Evolutionary conservation across 2,329 filamentous ascomycete genomes (phyloP), one percentile per base, ranked within the genome.

Genomic region (Phialocephala sp.): DNA sequence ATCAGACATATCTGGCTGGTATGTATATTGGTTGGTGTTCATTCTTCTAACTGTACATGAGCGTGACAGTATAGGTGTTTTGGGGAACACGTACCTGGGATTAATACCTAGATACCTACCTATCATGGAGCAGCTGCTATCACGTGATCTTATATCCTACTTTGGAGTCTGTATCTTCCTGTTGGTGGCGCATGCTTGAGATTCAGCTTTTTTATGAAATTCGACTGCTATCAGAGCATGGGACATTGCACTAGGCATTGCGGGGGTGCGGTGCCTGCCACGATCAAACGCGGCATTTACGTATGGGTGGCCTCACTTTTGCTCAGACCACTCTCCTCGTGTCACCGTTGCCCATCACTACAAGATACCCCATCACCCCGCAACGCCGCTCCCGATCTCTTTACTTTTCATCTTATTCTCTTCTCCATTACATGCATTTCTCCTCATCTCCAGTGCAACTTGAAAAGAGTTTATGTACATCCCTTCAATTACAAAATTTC

Each of bases 1-100:
- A 93, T 77, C 87, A 90, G 64, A 86, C 81, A 75, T 96, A 95
- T 77, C 78, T 99, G 79, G 87, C 92, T 20, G 87, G 89, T 45
- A 99, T 99, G 96, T 99, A 98, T 79, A 97, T 98, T 79, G 95
- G 95, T 22, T 98, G 94, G 94, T 90, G 87, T 80, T 83, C 88
- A 14, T 91, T 90, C 73, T 87, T 89, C 66, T 90, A 72, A 15
- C 22, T 37, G 18, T 18, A 39, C 32, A 37, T 5, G 20, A 11
- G 20, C n/a, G n/a, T 4, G 45, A 20, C n/a, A n/a, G 18, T 11
- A 50, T 8, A 50, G 4, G 8, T 11, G n/a, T 22, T 9, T 50
- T 50, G n/a, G 45, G 22, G 12, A 24, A 11, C 20, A 8, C 39
- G 55, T 32, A 54, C 2, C 4, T n/a, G 9, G 32, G 32, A 35